Percentiles rank a stretch among this genome's conserved stretches.
Evolutionary conservation across 352 stramenopile genomes (phyloP).

Genomic region (Globisporangium emineosum): DNA sequence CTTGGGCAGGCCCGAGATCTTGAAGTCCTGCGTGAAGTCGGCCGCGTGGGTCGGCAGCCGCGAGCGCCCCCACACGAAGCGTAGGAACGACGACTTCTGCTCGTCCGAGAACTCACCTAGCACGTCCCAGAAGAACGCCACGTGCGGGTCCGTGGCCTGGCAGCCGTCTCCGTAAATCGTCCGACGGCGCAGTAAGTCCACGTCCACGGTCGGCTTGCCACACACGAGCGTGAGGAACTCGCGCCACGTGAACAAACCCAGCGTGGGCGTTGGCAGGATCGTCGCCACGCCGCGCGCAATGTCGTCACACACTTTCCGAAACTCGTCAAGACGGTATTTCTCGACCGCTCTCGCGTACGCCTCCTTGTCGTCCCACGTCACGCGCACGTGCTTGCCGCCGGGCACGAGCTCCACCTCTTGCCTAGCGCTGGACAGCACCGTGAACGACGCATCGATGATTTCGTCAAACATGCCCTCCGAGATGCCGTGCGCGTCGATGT

Average conservation of each 20-base stretch:
- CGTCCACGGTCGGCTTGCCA: conserved; percentile 86
- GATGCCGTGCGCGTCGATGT: conserved; percentile 74
- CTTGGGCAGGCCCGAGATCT: conserved; percentile 84
- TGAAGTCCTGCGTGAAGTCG: conserved; percentile 90
- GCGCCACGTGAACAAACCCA: conserved; percentile 85
- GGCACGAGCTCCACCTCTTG: conserved; percentile 80
- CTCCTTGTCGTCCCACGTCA: conserved; percentile 89
- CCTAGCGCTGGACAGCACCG: conserved; percentile 77
- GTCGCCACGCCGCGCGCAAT: conserved; percentile 80
- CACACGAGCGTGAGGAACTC: conserved; percentile 89
- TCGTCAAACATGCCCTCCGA: conserved; percentile 88
- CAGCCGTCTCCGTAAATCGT: conserved; percentile 91
- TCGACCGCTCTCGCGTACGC: conserved; percentile 81
- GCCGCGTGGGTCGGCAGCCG: conserved; percentile 85
- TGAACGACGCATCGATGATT: conserved; percentile 90
- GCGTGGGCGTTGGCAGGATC: conserved; percentile 77
- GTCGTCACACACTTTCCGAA: conserved; percentile 66
- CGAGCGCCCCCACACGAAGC: conserved; percentile 87
- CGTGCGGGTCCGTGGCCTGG: conserved; percentile 78
- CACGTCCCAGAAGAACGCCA: conserved; percentile 91
- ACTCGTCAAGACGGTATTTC: conserved; percentile 77
- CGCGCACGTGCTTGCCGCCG: conserved; percentile 69
- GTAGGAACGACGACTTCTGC: conserved; percentile 88
- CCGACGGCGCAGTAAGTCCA: conserved; percentile 77
- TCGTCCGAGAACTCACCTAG: conserved; percentile 84